Percentiles rank a stretch among this genome's conserved stretches.
Conservation (phyloP, 2,329 filamentous ascomycete species). For the Calycina herbarum region DNA sequence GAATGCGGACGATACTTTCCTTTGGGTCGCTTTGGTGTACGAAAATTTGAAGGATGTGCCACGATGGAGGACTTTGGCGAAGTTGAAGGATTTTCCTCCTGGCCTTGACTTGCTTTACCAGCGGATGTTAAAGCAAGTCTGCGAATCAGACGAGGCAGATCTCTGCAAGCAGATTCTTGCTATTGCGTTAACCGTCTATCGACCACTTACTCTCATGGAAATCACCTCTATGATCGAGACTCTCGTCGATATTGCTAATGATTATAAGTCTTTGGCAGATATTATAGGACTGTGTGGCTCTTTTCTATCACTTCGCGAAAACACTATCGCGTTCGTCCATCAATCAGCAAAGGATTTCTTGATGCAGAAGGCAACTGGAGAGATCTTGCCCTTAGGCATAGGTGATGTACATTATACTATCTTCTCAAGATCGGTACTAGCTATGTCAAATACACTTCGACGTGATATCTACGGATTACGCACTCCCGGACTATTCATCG, state of each 20-base stretch:
- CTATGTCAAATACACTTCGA: conserved; percentile 1
- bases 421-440: conserved; percentile 9
- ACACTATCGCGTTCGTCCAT: neutral
- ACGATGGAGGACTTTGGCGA: neutral
- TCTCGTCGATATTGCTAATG: neutral
- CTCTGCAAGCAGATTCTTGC: conserved; percentile 3
- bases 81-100: neutral
- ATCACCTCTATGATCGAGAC: neutral
- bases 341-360: conserved; percentile 11
- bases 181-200: conserved; percentile 4
- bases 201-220: conserved; percentile 5
- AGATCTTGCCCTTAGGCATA: conserved; percentile 1
- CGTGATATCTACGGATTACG: conserved; percentile 7
- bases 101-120: conserved; percentile 4
- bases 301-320: conserved; percentile 1
- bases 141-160: neutral
- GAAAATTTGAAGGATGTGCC: too few relatives aligned
- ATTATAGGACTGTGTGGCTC: conserved; percentile 7
- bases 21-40: too few relatives aligned
- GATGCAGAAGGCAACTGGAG: neutral
- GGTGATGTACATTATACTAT: conserved; percentile 3
- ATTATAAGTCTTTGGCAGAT: neutral
- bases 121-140: conserved; percentile 3
- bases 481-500: too few relatives aligned
- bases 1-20: too few relatives aligned